A percentile compares a stretch with the other conserved stretches of the same genome.
Evolutionary conservation across 116 monocot species (phyloP).

Genomic region (Zostera marina): DNA sequence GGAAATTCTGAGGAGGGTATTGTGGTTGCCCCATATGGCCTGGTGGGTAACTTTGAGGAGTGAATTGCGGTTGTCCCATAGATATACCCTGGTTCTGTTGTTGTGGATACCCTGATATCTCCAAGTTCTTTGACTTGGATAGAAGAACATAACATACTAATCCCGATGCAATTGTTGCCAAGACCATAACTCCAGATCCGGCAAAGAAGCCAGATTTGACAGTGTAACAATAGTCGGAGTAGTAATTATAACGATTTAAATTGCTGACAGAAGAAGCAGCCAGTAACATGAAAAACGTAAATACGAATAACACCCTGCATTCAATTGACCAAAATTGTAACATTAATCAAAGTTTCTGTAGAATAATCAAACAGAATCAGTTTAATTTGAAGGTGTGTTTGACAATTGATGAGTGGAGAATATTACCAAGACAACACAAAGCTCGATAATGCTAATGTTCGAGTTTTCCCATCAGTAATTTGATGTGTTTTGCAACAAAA

Average conservation of each 20-base stretch:
- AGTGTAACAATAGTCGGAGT: background rate
- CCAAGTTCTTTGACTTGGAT: background rate
- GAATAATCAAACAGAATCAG: background rate
- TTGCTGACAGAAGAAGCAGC: background rate
- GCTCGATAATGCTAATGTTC: background rate
- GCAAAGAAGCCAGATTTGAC: background rate
- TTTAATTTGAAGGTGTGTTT: background rate
- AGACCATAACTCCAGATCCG: background rate
- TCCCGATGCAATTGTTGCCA: background rate
- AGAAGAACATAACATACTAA: background rate
- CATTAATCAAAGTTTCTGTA: background rate
- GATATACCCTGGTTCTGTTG: background rate
- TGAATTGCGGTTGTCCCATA: background rate
- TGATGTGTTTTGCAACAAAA: background rate
- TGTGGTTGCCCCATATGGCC: background rate
- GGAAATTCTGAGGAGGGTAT: background rate
- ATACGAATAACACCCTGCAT: background rate
- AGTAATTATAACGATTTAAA: background rate
- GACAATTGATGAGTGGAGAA: background rate
- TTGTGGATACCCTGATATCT: background rate
- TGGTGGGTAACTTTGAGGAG: background rate
- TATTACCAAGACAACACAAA: background rate
- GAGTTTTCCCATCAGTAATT: background rate
- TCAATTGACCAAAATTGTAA: background rate
- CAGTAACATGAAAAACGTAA: background rate